phyloP scores from a whole-genome alignment of 1,284 basidiomycete genomes.

The Malassezia sympodialis region DNA sequence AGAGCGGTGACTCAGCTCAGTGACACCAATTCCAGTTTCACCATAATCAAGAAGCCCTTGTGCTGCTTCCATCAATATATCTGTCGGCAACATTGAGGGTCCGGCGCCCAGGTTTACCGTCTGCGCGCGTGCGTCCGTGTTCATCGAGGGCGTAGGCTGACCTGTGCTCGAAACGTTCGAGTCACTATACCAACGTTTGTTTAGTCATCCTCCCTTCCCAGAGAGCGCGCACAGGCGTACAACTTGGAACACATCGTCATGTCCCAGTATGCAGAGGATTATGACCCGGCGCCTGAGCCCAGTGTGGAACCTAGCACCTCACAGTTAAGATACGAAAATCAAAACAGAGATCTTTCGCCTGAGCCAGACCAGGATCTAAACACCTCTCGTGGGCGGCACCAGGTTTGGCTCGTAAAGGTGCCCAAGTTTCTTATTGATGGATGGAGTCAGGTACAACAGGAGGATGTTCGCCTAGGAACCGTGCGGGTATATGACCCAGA shows the following conservation, averaged over 20 bases:
- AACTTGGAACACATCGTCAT: slow-evolving; percentile 6
- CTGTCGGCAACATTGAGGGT: slow-evolving; percentile 40
- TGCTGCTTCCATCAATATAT: slow-evolving; percentile 40
- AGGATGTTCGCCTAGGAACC: slow-evolving; percentile 51
- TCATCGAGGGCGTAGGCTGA: not conserved
- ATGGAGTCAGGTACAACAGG: slow-evolving; percentile 51
- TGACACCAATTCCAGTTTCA: slow-evolving; percentile 40
- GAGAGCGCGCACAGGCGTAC: not conserved
- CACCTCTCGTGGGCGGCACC: slow-evolving; percentile 24
- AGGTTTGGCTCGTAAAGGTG: slow-evolving; percentile 49
- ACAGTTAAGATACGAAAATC: not conserved
- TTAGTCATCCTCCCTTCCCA: not conserved
- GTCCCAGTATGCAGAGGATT: slow-evolving; percentile 30
- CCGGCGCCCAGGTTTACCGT: slow-evolving; percentile 47
- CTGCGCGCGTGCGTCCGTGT: slow-evolving; percentile 18
- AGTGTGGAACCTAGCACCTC: slow-evolving; percentile 11
- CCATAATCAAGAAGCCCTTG: slow-evolving; percentile 42
- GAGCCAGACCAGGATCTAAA: slow-evolving; percentile 46
- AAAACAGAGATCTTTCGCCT: slow-evolving; percentile 21
- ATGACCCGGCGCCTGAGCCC: slow-evolving; percentile 24
- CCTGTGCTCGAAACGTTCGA: not conserved
- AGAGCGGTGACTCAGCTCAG: slow-evolving; percentile 45
- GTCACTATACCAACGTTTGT: not conserved
- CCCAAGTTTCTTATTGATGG: slow-evolving; percentile 53
- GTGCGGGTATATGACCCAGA: slow-evolving; percentile 51